phyloP scores from a whole-genome alignment of 1,139 yeast genomes.

The Saccharomyces pastorianus region DNA sequence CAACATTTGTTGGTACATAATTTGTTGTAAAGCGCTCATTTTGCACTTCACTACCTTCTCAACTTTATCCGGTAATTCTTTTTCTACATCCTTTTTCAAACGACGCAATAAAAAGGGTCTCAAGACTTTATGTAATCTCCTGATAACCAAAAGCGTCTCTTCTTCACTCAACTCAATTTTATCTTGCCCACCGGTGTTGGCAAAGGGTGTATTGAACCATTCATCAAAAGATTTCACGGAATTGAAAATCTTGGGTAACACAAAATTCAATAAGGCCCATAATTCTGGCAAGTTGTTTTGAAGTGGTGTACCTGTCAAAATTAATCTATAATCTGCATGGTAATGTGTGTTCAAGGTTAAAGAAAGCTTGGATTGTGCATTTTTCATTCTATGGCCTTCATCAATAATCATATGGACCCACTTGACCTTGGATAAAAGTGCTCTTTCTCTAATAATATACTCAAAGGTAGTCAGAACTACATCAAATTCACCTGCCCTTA shows the following conservation, averaged over 20 bases:
- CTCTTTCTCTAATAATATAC: constrained; percentile 67
- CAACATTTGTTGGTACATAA: constrained; percentile 72
- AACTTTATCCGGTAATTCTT: constrained; percentile 89
- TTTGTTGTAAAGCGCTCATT: constrained; percentile 78
- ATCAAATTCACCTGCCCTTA: constrained; percentile 61
- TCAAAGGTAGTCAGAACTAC: constrained; percentile 74
- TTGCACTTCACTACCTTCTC: constrained; percentile 93
- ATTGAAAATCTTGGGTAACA: constrained; percentile 70
- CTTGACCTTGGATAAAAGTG: constrained; percentile 54
- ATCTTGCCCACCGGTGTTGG: constrained; percentile 74
- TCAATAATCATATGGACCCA: constrained; percentile 87
- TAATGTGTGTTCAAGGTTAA: constrained; percentile 64
- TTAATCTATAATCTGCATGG: constrained; percentile 66
- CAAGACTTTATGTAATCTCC: constrained; percentile 92
- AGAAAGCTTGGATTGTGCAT: constrained; percentile 65
- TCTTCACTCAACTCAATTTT: constrained; percentile 78
- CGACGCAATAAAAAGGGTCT: constrained; percentile 92
- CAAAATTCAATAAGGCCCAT: constrained; percentile 76
- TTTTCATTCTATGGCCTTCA: constrained; percentile 86
- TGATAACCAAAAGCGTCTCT: constrained; percentile 85
- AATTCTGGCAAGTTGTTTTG: constrained; percentile 80
- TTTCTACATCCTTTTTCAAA: constrained; percentile 93
- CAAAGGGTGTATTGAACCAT: constrained; percentile 83
- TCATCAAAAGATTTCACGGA: constrained; percentile 82
- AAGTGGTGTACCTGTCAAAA: constrained; percentile 81